Conservation (phyloP, 2,329 filamentous ascomycete genomes). For the Aspergillus pseudoterreus region DNA sequence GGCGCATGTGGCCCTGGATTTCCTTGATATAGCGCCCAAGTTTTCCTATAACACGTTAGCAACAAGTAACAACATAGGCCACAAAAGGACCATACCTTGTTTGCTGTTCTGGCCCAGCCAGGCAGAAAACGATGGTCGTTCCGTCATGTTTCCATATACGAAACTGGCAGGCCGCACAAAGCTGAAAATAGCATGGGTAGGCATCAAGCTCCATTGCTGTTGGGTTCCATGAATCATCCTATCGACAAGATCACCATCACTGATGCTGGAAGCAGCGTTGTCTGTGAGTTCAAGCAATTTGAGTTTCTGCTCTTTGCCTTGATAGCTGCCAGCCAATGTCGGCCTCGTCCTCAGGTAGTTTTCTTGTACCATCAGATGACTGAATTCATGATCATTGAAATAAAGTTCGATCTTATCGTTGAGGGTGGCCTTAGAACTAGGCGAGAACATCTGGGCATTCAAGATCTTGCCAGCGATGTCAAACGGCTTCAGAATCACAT, state of each 20-base stretch:
- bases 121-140: constrained; percentile 71
- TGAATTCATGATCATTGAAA: constrained; percentile 99
- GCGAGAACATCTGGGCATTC: constrained; percentile 78
- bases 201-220: constrained; percentile 98
- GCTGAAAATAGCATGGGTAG: constrained; percentile 90
- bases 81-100: constrained; percentile 52
- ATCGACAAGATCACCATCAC: constrained; percentile 92
- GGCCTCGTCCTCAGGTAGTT: constrained; percentile 90
- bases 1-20: constrained; percentile 94
- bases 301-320: constrained; percentile 66
- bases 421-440: constrained; percentile 76
- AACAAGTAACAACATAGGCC: background rate
- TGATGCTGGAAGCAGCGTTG: constrained; percentile 90
- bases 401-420: constrained; percentile 99
- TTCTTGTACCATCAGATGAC: constrained; percentile 95
- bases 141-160: constrained; percentile 71
- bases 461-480: constrained; percentile 95
- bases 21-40: constrained; percentile 82
- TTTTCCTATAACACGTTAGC: constrained; percentile 42
- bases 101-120: constrained; percentile 98
- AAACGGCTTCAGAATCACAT: constrained; percentile 94
- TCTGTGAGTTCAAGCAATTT: constrained; percentile 85
- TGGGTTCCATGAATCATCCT: constrained; percentile 98
- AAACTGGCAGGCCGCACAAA: constrained; percentile 90
- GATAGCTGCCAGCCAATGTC: constrained; percentile 58